phyloP scores from a whole-genome alignment of 2,329 filamentous ascomycete species.

The Falciphora oryzae region DNA sequence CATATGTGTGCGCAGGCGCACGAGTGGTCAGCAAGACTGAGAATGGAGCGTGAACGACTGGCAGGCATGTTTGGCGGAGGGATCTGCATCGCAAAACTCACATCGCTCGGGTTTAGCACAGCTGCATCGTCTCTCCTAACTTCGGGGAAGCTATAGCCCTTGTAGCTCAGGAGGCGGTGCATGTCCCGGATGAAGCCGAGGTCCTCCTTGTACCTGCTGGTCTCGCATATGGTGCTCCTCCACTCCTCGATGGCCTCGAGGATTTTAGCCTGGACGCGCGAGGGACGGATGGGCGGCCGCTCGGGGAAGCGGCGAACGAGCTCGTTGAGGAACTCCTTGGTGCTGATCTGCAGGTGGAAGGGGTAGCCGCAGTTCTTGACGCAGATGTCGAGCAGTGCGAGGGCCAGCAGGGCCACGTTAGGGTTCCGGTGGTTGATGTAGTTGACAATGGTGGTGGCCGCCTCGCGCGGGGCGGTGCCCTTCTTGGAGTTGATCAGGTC shows the following conservation, averaged over 20 bases:
- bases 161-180: constrained; percentile 92
- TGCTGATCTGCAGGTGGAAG: constrained; percentile 96
- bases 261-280: constrained; percentile 85
- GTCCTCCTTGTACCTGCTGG: constrained; percentile 95
- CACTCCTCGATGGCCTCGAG: constrained; percentile 97
- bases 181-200: constrained; percentile 95
- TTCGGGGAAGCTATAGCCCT: constrained; percentile 93
- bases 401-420: constrained; percentile 84
- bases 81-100: constrained; percentile 42
- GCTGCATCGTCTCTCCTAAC: constrained; percentile 90
- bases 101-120: constrained; percentile 92
- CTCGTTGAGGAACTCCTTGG: constrained; percentile 98
- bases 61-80: neutral
- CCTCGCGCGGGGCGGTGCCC: constrained; percentile 89
- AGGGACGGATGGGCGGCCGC: constrained; percentile 77
- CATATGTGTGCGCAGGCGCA: neutral
- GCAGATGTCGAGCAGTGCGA: constrained; percentile 93
- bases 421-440: constrained; percentile 96
- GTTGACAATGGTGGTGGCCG: constrained; percentile 85
- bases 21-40: neutral
- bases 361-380: constrained; percentile 99
- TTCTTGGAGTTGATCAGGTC: constrained; percentile 98
- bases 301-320: constrained; percentile 94
- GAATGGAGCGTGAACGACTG: neutral
- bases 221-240: constrained; percentile 97